A percentile compares a stretch with the other conserved stretches of the same genome.
Conservation (phyloP, 2,329 filamentous ascomycete species). For the Talaromyces sp. region DNA sequence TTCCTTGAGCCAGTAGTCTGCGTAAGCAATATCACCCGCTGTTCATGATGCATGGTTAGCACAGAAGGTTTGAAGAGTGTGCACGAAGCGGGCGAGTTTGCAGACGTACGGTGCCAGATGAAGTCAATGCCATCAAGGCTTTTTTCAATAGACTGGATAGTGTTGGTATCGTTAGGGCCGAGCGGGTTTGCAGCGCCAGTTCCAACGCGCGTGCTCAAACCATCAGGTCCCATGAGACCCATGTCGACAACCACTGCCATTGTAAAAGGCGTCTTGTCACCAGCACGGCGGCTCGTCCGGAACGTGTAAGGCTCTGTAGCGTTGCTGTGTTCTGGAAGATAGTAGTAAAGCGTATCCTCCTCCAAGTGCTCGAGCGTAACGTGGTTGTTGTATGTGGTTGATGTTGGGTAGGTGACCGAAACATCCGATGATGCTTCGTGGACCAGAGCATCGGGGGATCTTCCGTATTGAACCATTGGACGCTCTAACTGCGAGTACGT, state of each 20-base stretch:
- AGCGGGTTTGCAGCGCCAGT: slow-evolving; percentile 11
- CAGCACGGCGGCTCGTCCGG: slow-evolving; percentile 22
- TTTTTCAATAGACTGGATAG: slow-evolving; percentile 16
- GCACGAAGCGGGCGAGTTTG: too few species aligned
- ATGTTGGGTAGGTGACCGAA: slow-evolving; percentile 32
- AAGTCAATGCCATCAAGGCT: slow-evolving; percentile 17
- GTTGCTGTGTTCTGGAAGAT: slow-evolving; percentile 21
- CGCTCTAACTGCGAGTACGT: slow-evolving; percentile 27
- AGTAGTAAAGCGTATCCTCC: slow-evolving; percentile 26
- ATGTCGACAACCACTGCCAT: slow-evolving; percentile 22
- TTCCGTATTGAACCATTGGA: slow-evolving; percentile 32
- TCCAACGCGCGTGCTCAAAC: slow-evolving; percentile 18
- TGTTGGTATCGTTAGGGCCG: slow-evolving; percentile 17
- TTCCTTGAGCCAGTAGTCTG: slow-evolving; percentile 21
- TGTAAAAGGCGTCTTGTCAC: slow-evolving; percentile 23
- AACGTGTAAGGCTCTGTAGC: slow-evolving; percentile 21
- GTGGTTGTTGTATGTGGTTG: slow-evolving; percentile 33
- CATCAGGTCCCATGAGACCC: slow-evolving; percentile 19
- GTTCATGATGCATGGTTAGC: neutral
- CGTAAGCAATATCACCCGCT: slow-evolving; percentile 21
- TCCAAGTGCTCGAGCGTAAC: slow-evolving; percentile 22
- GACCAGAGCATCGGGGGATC: slow-evolving; percentile 22
- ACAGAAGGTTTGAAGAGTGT: neutral
- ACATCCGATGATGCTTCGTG: slow-evolving; percentile 25
- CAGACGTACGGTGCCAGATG: slow-evolving; percentile 19